Percentiles rank a stretch among this genome's conserved stretches.
Conservation (phyloP, 2,329 filamentous ascomycete species). For the Aspergillus unguis region DNA sequence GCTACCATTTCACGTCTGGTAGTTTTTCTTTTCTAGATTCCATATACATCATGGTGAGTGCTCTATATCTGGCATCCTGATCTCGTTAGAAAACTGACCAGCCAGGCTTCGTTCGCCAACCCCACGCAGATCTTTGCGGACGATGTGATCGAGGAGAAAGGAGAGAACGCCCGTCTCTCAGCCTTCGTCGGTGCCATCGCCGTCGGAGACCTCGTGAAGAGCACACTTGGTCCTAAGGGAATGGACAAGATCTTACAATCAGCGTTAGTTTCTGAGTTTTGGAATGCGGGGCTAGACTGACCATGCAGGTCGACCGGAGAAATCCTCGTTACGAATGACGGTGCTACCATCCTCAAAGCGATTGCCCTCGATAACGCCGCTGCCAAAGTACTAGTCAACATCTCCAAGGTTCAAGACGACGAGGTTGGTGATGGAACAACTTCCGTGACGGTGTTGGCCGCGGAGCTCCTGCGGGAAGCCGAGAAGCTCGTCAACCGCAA, state of each 20-base stretch:
- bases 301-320: conserved; percentile 76
- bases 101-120: conserved; percentile 53
- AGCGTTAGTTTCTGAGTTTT: conserved; percentile 60
- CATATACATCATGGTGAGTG: conserved; percentile 30
- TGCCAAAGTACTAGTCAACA: conserved; percentile 97
- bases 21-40: conserved; percentile 12
- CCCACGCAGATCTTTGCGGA: conserved; percentile 98
- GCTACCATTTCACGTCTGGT: conserved; percentile 20
- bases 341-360: conserved; percentile 95
- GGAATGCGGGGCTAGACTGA: conserved; percentile 18
- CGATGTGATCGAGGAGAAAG: conserved; percentile 95
- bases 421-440: conserved; percentile 98
- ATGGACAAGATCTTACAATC: conserved; percentile 99
- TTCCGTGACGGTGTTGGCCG: conserved; percentile 92
- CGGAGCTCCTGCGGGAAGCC: conserved; percentile 90
- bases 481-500: conserved; percentile 97
- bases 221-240: conserved; percentile 92
- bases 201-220: conserved; percentile 95
- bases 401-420: conserved; percentile 98
- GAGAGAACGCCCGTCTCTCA: conserved; percentile 97
- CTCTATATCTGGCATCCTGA: neutral
- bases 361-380: conserved; percentile 98
- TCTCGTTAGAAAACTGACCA: conserved; percentile 7
- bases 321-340: conserved; percentile 98
- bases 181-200: conserved; percentile 98